A percentile compares a stretch with the other conserved stretches of the same genome.
phyloP scores from a whole-genome alignment of 2,329 filamentous ascomycete species.

The Colletotrichum eremochloae region DNA sequence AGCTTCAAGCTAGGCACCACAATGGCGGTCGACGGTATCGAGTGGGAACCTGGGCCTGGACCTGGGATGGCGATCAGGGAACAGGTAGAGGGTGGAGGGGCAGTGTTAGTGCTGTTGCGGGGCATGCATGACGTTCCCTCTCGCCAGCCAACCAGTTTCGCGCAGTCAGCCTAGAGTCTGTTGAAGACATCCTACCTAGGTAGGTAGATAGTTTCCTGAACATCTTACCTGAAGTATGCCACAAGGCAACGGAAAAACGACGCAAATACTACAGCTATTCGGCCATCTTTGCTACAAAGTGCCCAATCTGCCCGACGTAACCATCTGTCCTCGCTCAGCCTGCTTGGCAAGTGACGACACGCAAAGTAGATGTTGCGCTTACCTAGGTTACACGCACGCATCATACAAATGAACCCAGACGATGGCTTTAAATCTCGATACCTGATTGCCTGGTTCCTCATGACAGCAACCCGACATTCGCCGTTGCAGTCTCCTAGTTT shows the following conservation, averaged over 20 bases:
- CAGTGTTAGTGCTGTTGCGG: conserved; percentile 38
- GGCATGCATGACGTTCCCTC: conserved; percentile 40
- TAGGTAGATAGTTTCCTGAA: too few species aligned
- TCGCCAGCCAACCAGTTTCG: not conserved
- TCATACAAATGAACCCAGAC: not conserved
- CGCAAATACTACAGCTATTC: not conserved
- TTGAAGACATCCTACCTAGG: not conserved
- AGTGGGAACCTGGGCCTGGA: conserved; percentile 37
- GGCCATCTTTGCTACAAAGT: not conserved
- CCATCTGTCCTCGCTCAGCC: not conserved
- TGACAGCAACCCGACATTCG: not conserved
- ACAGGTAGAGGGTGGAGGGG: conserved; percentile 31
- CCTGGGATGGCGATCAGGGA: conserved; percentile 27
- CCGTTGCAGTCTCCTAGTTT: not conserved
- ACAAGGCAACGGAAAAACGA: not conserved
- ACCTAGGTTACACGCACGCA: not conserved
- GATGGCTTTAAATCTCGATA: not conserved
- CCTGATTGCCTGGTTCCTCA: not conserved
- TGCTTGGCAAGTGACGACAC: not conserved
- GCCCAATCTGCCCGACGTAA: not conserved
- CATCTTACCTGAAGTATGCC: not conserved
- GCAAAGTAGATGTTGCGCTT: not conserved
- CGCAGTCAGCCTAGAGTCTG: not conserved
- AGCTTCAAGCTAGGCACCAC: conserved; percentile 36
- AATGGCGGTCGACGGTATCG: conserved; percentile 36